phyloP scores from a whole-genome alignment of 805 yeast genomes.

The Saccharomycopsis sp. region DNA sequence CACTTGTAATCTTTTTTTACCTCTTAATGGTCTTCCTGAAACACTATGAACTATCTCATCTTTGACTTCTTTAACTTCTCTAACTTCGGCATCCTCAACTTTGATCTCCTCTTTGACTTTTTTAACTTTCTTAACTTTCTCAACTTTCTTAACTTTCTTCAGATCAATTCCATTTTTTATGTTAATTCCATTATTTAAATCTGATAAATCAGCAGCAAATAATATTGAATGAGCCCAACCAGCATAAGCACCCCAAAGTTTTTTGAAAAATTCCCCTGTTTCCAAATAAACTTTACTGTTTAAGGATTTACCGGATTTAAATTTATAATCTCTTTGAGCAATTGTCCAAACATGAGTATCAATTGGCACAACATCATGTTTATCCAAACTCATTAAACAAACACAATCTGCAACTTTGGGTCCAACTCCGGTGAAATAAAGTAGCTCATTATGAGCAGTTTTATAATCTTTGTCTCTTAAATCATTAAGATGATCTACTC shows the following conservation, averaged over 20 bases:
- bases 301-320: constrained; percentile 35
- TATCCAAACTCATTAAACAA: constrained; percentile 80
- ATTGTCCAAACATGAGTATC: constrained; percentile 93
- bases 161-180: constrained; percentile 16
- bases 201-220: constrained; percentile 73
- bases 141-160: not conserved
- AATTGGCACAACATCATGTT: constrained; percentile 82
- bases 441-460: constrained; percentile 46
- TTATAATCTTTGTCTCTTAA: constrained; percentile 39
- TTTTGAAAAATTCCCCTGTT: constrained; percentile 49
- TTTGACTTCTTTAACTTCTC: not conserved
- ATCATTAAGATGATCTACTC: constrained; percentile 21
- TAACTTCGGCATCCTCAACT: not conserved
- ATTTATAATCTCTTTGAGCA: constrained; percentile 71
- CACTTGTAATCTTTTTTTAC: constrained; percentile 8
- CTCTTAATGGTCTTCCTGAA: constrained; percentile 15
- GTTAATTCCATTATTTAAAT: constrained; percentile 60
- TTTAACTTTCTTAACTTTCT: constrained; percentile 4
- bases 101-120: not conserved
- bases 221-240: constrained; percentile 99
- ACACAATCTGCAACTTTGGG: constrained; percentile 98
- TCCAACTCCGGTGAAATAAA: constrained; percentile 78
- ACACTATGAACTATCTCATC: constrained; percentile 3
- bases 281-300: constrained; percentile 41
- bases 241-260: constrained; percentile 81